Percentiles rank a stretch among this genome's conserved stretches.
phyloP scores from a whole-genome alignment of 805 yeast species.

The Ogataea parapolymorpha region DNA sequence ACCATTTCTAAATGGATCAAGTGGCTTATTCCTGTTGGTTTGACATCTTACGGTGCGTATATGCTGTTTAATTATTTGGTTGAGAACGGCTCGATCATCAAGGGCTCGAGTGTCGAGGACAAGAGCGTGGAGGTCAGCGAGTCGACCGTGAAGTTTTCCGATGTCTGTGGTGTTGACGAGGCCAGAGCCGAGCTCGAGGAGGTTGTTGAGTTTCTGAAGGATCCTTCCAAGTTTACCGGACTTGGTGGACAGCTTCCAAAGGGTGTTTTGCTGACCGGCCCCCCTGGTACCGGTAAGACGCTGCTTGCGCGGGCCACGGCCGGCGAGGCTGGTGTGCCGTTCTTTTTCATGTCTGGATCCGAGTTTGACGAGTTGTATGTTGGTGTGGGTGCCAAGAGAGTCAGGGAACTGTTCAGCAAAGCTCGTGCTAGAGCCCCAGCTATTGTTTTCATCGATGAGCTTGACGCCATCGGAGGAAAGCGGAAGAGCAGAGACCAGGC shows the following conservation, averaged over 20 bases:
- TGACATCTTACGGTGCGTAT: conserved; percentile 77
- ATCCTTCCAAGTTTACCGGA: conserved; percentile 93
- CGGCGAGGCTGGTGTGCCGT: conserved; percentile 98
- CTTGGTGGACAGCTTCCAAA: conserved; percentile 97
- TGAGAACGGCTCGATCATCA: conserved; percentile 70
- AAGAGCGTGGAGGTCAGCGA: conserved; percentile 24
- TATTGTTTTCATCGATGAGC: conserved; percentile 93
- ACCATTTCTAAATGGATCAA: conserved; percentile 82
- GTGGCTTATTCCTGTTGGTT: conserved; percentile 80
- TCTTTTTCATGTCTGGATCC: conserved; percentile 97
- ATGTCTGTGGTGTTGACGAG: conserved; percentile 97
- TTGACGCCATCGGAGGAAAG: conserved; percentile 98
- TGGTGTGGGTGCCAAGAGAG: conserved; percentile 98
- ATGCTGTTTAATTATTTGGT: conserved; percentile 73
- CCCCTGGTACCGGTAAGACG: conserved; percentile 99
- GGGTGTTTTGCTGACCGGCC: conserved; percentile 95
- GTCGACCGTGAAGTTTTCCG: conserved; percentile 74
- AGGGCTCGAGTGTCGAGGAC: conserved; percentile 23
- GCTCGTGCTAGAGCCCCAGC: conserved; percentile 97
- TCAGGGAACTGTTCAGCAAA: conserved; percentile 87
- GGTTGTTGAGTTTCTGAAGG: conserved; percentile 94
- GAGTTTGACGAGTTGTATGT: conserved; percentile 98
- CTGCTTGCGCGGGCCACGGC: conserved; percentile 96
- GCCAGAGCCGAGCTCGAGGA: conserved; percentile 97
- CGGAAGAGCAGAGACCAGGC: conserved; percentile 98